Conservation (phyloP, 345 rosid species). For the Garcia nutans region DNA sequence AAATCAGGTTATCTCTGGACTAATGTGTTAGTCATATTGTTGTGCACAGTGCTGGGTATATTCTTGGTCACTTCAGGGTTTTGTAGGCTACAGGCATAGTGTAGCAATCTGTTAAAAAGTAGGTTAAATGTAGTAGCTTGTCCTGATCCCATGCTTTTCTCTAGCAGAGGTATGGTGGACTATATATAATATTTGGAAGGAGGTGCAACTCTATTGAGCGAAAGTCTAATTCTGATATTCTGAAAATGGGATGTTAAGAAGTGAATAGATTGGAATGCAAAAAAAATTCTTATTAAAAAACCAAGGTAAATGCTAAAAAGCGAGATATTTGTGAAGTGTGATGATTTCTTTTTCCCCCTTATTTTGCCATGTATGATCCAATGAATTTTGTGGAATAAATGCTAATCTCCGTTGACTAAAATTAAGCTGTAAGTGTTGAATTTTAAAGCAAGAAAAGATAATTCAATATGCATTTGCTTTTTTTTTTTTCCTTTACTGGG, state of each 20-base stretch:
- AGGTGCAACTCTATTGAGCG: background rate
- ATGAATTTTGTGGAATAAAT: background rate
- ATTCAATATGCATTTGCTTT: no score
- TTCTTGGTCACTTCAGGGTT: background rate
- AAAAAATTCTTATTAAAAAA: background rate
- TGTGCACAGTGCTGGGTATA: background rate
- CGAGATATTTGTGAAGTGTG: background rate
- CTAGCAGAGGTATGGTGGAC: background rate
- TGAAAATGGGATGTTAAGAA: background rate
- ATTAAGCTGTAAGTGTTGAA: background rate
- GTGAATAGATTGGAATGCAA: background rate
- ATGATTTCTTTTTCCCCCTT: background rate
- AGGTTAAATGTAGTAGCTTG: background rate
- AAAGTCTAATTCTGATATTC: background rate
- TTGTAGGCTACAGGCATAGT: background rate
- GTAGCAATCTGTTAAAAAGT: background rate
- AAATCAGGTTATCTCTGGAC: background rate
- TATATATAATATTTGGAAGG: background rate
- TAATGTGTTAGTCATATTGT: background rate
- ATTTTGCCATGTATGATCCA: background rate
- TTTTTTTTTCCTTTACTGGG: no score
- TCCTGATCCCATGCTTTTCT: background rate
- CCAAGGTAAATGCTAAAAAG: background rate
- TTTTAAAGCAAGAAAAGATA: no score
- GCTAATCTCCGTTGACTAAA: background rate